Evolutionary conservation across 306 rosid genomes (phyloP).

Genomic region (Begonia fuchsioides): DNA sequence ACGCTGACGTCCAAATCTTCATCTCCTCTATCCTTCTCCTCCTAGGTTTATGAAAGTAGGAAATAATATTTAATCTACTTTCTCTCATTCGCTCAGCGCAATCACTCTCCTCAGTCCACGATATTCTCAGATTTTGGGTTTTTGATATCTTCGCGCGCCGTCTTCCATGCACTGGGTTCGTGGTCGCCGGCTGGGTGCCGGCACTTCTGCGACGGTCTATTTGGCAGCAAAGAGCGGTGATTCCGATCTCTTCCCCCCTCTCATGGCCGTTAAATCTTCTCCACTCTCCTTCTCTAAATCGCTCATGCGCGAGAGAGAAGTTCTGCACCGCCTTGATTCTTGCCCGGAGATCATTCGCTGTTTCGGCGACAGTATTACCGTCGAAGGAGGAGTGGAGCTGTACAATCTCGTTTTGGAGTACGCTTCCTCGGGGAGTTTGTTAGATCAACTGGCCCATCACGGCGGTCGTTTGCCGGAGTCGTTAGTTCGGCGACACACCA

Average conservation of each 20-base stretch:
- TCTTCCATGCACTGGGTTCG: conserved; percentile 7
- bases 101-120: no score
- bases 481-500: conserved; percentile 26
- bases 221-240: conserved; percentile 1
- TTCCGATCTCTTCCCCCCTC: conserved; percentile 7
- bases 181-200: conserved; percentile 6
- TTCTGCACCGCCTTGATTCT: conserved; percentile 23
- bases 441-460: conserved; percentile 23
- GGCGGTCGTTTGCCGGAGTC: conserved; percentile 36
- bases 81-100: no score
- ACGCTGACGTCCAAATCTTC: no score
- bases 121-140: no score
- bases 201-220: conserved; percentile 5
- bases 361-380: conserved; percentile 27
- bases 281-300: conserved; percentile 6
- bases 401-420: conserved; percentile 44
- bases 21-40: no score
- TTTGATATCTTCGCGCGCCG: no score
- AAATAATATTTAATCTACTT: no score
- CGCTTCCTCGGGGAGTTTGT: conserved; percentile 43
- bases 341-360: conserved; percentile 35
- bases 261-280: conserved; percentile 50
- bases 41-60: no score
- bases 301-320: conserved; percentile 40
- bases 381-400: conserved; percentile 22